Evolutionary conservation across 805 yeast species (phyloP), one percentile per base, ranked within the genome.

Genomic region (Candida peoriensis): DNA sequence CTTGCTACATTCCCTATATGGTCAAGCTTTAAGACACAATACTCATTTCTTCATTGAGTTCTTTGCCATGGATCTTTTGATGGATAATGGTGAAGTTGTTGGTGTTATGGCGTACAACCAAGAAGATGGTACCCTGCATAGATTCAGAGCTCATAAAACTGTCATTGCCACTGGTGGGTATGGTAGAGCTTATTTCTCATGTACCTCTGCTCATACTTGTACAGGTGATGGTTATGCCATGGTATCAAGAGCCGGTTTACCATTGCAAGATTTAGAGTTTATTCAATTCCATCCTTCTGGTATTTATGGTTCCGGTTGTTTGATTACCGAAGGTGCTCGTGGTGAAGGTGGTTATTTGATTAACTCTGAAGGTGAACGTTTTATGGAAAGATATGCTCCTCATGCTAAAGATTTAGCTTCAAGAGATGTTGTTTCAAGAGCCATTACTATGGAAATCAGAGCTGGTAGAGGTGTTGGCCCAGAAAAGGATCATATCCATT

Each of bases 401-500:
- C 83, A 89, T 36, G 97, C 97, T 49, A 93, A 90, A 73, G 98
- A 90, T 70, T 74, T 90, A 64, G 98, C 98, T 39, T 88, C 95
- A 44, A 83, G 98, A 74, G 98, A 90, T 63, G 97, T 90, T 44
- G 98, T 90, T 37, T 88, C 97, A 24, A 80, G 98, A 68, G 95
- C 98, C 50, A 93, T 90, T 66, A 90, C 98, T 41, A 78, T 93
- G 88, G 98, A 90, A 71, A 90, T 90, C 60, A 86, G 95, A 61
- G 97, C 86, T 52, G 97, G 97, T 55, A 85, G 98, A 70, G 98
- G 98, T 78, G 97, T 90, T 42, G 98, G 98, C 55, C 88, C 94
- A 54, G 74, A 75, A 55, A 85, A 84, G 68, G 98, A 90, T 66
- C 98, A 93, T 75, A 84, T 93, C 78, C 81, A 60, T 73, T 76